Base-by-base conservation (phyloP, 805 yeast species). In the Candida pseudoglaebosa region DNA sequence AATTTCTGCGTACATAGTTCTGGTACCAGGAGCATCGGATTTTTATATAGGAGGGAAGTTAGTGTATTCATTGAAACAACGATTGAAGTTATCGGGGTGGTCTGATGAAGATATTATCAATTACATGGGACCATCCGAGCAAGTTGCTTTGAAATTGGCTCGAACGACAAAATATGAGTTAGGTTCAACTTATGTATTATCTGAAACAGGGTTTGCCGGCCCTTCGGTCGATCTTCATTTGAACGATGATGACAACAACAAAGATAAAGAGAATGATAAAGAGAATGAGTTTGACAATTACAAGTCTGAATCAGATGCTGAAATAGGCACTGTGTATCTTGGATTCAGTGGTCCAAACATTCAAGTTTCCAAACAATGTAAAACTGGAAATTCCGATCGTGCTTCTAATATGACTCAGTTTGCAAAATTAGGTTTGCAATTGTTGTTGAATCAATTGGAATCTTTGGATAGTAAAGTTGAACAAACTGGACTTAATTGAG, bases 201-300 rank as follows among this genome's bases (percentile, higher is more conserved):
- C 90, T 1, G 96, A 87, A 57, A 82, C 93, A 1, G 96, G 95
- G 1, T 82, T 84, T 68, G 95, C 96, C 0, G 95, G 95, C 1
- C 93, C 95, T 2, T 65, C 68, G 6, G 62, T 58, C 31, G 71
- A 66, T 44, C 56, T 59, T 55, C 79, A 57, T 50, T 61, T 70
- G 37, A 53, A 45, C 18, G 47, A 45, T 21, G 51, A 44, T 30
- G 44, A 41, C 3, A 47, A 26, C 4, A 42, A 33, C 8, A n/a
- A n/a, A n/a, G n/a, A n/a, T n/a, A n/a, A n/a, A n/a, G 61, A 52
- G 36, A 43, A 15, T 16, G 10, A 29, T 15, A 29, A 26, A 3
- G 21, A 29, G 18, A 20, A 15, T 3, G 33, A 32, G 21, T 2
- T 5, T 7, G 30, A 28, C 9, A n/a, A n/a, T n/a, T n/a, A n/a